phyloP scores from a whole-genome alignment of 2,329 filamentous ascomycete species.

The Penicillium sp. region DNA sequence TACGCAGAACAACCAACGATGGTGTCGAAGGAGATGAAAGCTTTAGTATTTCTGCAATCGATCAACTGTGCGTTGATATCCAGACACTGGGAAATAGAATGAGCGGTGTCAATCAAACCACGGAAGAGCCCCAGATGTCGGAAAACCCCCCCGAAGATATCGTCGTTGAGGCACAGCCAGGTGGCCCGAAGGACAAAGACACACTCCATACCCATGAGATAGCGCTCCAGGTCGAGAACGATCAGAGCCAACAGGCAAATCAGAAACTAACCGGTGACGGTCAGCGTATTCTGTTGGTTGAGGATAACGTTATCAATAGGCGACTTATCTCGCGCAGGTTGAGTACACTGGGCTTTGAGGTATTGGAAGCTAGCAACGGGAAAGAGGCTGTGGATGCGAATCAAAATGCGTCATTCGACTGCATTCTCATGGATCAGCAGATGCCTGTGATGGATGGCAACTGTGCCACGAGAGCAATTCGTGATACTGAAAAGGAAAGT shows the following conservation, averaged over 20 bases:
- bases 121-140: slow-evolving; percentile 15
- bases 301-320: slow-evolving; percentile 48
- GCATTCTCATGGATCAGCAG: slow-evolving; percentile 78
- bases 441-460: slow-evolving; percentile 84
- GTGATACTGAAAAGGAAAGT: slow-evolving; percentile 64
- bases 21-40: background rate
- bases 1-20: slow-evolving; percentile 26
- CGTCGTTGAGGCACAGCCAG: slow-evolving; percentile 11
- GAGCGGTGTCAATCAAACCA: slow-evolving; percentile 13
- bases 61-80: slow-evolving; percentile 20
- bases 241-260: background rate
- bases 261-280: background rate
- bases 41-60: slow-evolving; percentile 6
- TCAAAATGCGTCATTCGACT: slow-evolving; percentile 47
- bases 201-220: slow-evolving; percentile 14
- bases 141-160: slow-evolving; percentile 14
- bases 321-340: slow-evolving; percentile 42
- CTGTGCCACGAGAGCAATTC: slow-evolving; percentile 68
- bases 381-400: slow-evolving; percentile 47
- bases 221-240: slow-evolving; percentile 3
- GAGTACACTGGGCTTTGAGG: slow-evolving; percentile 35
- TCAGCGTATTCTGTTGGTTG: slow-evolving; percentile 41
- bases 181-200: slow-evolving; percentile 3
- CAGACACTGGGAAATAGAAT: slow-evolving; percentile 22
- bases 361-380: slow-evolving; percentile 41